Evolutionary conservation across 768 basidiomycete genomes (phyloP), one percentile per base, ranked within the genome.

Genomic region (Coprinopsis marcescibilis): DNA sequence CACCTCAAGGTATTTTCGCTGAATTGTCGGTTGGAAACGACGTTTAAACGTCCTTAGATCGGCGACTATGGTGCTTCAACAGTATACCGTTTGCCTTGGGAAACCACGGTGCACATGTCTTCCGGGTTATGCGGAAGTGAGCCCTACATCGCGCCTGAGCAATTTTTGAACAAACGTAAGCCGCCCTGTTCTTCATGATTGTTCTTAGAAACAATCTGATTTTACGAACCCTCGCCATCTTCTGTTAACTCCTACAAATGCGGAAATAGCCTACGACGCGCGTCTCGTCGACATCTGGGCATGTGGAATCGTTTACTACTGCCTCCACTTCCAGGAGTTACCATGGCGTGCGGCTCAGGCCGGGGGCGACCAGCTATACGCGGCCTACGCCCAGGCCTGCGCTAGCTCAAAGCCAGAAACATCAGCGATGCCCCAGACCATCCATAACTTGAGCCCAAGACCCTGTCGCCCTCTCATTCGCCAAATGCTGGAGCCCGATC

Each of bases 81-180:
- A n/a, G 95, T 99, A 42, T 99, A 97, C 65, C 80, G 95, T 50
- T 81, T 99, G 46, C 96, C 96, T 33, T 99, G 95, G 95, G 94
- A 99, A 70, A 72, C 85, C 44, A 96, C 93, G 33, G 85, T 97
- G 40, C 95, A 99, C 64, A 85, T 97, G 81, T 93, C 89, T 12
- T 96, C 93, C 21, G 95, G 95, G 3, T 77, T 99, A 24, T 99
- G 95, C 57, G 95, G 95, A 20, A 93, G 89, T 58, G 95, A 99
- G 62, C 95, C 95, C 1, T 99, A 99, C 68, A 99, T 99, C 59
- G 95, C 95, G 7, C 96, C 96, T 23, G 95, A 99, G 65, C 90
- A 96, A 67, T 99, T 97, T 59, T 69, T 92, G 56, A 83, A 85
- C 60, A 94, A 96, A 83, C 92, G 95, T 95, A 75, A 81, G 92